Evolutionary conservation across 345 rosid species (phyloP).

Genomic region (Luvunga scandens): DNA sequence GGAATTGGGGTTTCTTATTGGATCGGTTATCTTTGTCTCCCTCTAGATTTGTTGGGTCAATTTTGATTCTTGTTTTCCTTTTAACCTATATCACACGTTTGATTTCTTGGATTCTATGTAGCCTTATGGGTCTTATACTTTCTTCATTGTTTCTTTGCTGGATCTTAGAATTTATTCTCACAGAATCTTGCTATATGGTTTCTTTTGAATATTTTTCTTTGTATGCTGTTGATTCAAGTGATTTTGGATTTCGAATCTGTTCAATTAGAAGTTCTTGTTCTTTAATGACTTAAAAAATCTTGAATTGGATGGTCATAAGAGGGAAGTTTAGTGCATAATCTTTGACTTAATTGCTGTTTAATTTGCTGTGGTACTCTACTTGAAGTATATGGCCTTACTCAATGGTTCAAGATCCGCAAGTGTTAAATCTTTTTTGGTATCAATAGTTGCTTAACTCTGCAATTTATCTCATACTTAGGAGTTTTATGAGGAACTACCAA

Average conservation of each 20-base stretch:
- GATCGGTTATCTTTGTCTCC: background rate
- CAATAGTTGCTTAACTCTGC: background rate
- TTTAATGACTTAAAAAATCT: background rate
- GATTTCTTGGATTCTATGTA: background rate
- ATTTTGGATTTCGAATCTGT: background rate
- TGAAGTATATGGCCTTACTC: background rate
- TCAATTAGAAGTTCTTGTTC: background rate
- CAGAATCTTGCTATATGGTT: background rate
- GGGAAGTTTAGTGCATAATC: background rate
- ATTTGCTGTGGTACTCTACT: background rate
- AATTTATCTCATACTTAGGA: background rate
- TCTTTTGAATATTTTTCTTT: background rate
- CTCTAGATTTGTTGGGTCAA: background rate
- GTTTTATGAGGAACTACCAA: background rate
- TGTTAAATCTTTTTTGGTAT: background rate
- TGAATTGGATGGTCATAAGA: background rate
- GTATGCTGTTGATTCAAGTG: background rate
- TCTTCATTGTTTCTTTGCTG: background rate
- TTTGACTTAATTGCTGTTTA: background rate
- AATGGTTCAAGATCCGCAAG: background rate
- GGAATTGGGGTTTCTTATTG: background rate
- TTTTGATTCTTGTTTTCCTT: background rate
- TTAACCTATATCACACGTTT: background rate
- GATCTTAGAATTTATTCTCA: background rate
- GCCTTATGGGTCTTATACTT: background rate